Evolutionary conservation across 139 green algal species (phyloP).

Genomic region (Chlorella vulgaris): DNA sequence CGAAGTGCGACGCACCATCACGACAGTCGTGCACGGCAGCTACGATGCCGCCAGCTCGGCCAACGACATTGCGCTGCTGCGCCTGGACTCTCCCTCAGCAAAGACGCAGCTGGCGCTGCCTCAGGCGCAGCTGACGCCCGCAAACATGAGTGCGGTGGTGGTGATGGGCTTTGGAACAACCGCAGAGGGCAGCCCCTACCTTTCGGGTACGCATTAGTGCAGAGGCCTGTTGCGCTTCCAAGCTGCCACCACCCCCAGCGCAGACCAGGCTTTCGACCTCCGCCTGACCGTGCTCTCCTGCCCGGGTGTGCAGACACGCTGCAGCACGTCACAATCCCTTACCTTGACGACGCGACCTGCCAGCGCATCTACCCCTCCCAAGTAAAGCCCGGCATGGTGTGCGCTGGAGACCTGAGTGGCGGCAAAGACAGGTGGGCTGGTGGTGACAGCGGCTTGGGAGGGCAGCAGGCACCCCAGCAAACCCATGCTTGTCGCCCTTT

Average conservation of each 20-base stretch:
- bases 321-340: constrained; percentile 1
- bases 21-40: neutral
- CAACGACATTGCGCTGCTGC: neutral
- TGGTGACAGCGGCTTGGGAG: neutral
- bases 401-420: constrained; percentile 13
- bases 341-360: neutral
- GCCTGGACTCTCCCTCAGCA: neutral
- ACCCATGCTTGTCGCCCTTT: no score
- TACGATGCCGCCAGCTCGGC: neutral
- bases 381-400: constrained; percentile 4
- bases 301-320: constrained; percentile 10
- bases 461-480: neutral
- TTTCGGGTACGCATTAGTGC: neutral
- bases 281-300: no score
- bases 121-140: neutral
- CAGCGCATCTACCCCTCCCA: neutral
- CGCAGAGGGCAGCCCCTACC: neutral
- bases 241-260: neutral
- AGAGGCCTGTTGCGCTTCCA: neutral
- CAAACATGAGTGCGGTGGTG: neutral
- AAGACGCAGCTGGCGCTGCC: neutral
- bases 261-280: no score
- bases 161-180: constrained; percentile 10
- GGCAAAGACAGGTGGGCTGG: constrained; percentile 22
- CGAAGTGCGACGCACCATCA: constrained; percentile 1